A percentile compares a stretch with the other conserved stretches of the same genome.
phyloP scores from a whole-genome alignment of 2,329 filamentous ascomycete species.

The Cryphonectria parasitica region DNA sequence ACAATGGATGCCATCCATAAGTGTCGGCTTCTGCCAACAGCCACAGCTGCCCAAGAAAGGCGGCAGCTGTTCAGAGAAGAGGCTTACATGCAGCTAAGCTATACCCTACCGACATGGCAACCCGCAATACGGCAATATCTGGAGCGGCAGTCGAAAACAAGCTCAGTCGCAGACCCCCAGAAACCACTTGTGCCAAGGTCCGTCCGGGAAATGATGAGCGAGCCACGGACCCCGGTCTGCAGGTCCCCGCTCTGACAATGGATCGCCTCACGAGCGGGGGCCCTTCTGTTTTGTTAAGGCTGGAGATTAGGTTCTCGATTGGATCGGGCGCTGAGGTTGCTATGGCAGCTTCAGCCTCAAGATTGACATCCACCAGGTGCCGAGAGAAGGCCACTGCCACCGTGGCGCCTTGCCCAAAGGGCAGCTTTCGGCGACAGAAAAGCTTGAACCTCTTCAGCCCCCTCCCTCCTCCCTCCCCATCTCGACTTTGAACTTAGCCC shows the following conservation, averaged over 20 bases:
- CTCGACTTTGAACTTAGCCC: background rate
- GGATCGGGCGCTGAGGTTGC: background rate
- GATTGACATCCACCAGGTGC: background rate
- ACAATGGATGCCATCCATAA: background rate
- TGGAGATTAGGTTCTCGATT: background rate
- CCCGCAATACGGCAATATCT: background rate
- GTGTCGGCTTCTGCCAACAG: background rate
- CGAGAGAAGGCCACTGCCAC: background rate
- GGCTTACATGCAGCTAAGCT: background rate
- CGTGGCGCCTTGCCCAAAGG: background rate
- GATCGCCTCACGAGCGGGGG: background rate
- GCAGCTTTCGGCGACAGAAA: background rate
- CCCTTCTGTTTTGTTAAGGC: background rate
- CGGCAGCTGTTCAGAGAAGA: background rate
- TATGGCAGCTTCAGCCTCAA: conserved; percentile 16
- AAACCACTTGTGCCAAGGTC: conserved; percentile 20
- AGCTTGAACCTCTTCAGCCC: background rate
- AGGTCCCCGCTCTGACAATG: background rate
- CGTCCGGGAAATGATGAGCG: background rate
- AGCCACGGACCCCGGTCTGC: background rate
- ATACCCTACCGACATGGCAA: background rate
- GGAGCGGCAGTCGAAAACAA: conserved; percentile 17
- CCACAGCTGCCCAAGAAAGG: background rate
- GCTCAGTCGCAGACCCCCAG: conserved; percentile 20
- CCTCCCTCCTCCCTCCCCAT: background rate